Evolutionary conservation across 2,329 filamentous ascomycete species (phyloP).

Genomic region (Aspergillus fijiensis): DNA sequence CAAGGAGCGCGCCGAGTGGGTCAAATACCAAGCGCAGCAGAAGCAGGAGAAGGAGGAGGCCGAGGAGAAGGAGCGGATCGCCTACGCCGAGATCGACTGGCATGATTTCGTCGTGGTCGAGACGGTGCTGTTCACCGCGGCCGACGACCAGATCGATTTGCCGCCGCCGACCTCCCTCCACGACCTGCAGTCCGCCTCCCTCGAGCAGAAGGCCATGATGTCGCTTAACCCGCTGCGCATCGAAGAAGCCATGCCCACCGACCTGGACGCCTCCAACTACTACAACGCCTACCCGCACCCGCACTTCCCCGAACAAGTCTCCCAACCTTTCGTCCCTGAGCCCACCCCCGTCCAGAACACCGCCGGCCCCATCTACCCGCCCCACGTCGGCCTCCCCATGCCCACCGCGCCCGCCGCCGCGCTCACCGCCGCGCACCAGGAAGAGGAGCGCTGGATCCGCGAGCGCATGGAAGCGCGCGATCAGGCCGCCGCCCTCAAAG

Average conservation of each 20-base stretch:
- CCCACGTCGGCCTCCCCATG: slow-evolving; percentile 29
- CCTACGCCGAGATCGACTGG: slow-evolving; percentile 91
- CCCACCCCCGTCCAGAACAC: not conserved
- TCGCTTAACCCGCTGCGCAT: slow-evolving; percentile 81
- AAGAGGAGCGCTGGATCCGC: slow-evolving; percentile 63
- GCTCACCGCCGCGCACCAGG: slow-evolving; percentile 40
- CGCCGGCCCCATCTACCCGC: slow-evolving; percentile 32
- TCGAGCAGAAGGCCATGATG: slow-evolving; percentile 91
- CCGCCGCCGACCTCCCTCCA: slow-evolving; percentile 85
- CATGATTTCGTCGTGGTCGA: slow-evolving; percentile 96
- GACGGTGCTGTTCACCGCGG: slow-evolving; percentile 87
- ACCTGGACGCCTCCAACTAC: slow-evolving; percentile 59
- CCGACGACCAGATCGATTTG: slow-evolving; percentile 80
- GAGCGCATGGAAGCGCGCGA: slow-evolving; percentile 56
- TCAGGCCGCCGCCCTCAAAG: slow-evolving; percentile 72
- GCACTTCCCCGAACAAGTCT: slow-evolving; percentile 39
- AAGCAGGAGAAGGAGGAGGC: slow-evolving; percentile 87
- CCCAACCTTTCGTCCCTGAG: slow-evolving; percentile 27
- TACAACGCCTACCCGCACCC: slow-evolving; percentile 49
- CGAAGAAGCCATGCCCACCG: slow-evolving; percentile 90
- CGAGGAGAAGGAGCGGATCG: slow-evolving; percentile 73
- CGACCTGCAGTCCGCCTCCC: slow-evolving; percentile 87
- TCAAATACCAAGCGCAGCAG: slow-evolving; percentile 78
- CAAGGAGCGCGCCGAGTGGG: slow-evolving; percentile 82
- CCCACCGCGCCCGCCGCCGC: slow-evolving; percentile 22